Evolutionary conservation across 129 eudicot species (phyloP), one percentile per base, ranked within the genome.

Genomic region (Flaveria brownii): DNA sequence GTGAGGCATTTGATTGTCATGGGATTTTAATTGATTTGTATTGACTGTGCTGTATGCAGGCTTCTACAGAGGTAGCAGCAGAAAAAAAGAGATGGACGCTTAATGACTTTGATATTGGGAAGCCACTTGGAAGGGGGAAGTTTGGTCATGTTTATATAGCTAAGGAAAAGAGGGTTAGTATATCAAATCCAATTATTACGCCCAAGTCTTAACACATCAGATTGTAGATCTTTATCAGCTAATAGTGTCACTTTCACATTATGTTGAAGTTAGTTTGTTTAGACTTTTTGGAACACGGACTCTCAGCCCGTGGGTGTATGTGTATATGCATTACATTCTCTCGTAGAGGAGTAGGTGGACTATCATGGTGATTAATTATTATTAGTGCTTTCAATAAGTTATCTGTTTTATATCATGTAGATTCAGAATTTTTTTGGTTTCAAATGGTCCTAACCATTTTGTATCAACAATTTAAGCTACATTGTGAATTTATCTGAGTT

Each of bases 121-220:
- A 93, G 84, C 97, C 97, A 76, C 86, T 93, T 18, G 97, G 97
- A 68, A 83, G 96, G 76, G 98, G 98, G 51, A 93, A 93, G 74
- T 90, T 93, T 43, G 98, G 98, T 12, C 96, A 91, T 81, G 98
- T 93, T 73, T 93, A 93, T 83, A 78, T 93, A 28, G 98, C 98
- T 4, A 86, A 90, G 77, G 98, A 93, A 78, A 88, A 87, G 80
- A 91, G 91, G 91, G 98, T 91, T 45, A 77, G 91, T 81, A n/a
- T n/a, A n/a, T n/a, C n/a, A n/a, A n/a, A n/a, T n/a, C n/a, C n/a
- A n/a, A n/a, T n/a, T n/a, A n/a, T n/a, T n/a, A n/a, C n/a, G n/a
- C n/a, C n/a, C n/a, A n/a, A n/a, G n/a, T n/a, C n/a, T n/a, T n/a
- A n/a, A n/a, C n/a, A 49, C 55, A 49, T 56, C 11, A 20, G 28